These are phyloP conservation scores for Crocinoboletus sp. DNA, from an alignment of 1,284 basidiomycete genomes.

Conservation along the genomic window DNA sequence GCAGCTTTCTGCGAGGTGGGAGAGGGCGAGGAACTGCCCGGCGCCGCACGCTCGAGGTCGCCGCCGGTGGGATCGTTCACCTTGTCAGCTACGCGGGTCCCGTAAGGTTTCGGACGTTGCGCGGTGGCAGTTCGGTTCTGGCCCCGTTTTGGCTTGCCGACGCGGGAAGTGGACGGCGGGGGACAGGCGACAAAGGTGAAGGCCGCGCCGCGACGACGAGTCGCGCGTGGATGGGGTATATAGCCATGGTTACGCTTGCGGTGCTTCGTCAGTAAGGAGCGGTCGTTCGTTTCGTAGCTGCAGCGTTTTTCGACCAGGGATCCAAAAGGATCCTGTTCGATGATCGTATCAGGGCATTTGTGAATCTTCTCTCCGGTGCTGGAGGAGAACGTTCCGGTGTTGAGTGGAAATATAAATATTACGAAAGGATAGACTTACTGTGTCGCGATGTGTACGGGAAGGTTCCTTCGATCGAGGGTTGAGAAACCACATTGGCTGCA, in stretches of 20 bases:
- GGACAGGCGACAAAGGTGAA: not conserved
- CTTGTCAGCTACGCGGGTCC: no score
- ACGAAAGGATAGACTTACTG: slow-evolving; percentile 12
- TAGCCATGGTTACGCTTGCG: slow-evolving; percentile 12
- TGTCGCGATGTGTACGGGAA: slow-evolving; percentile 1
- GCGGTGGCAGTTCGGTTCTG: not conserved
- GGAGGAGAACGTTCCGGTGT: not conserved
- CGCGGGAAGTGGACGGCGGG: not conserved
- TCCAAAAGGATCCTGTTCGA: not conserved
- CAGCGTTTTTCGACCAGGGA: not conserved
- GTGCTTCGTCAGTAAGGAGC: slow-evolving; percentile 17
- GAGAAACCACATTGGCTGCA: slow-evolving; percentile 11
- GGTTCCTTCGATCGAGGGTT: slow-evolving; percentile 7
- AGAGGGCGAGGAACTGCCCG: not conserved
- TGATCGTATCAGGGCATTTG: slow-evolving; percentile 1
- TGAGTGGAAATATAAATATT: not conserved
- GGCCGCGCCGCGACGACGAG: no score
- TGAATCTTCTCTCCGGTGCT: slow-evolving; percentile 16
- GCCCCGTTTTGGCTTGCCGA: not conserved
- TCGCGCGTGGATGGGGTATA: slow-evolving; percentile 4
- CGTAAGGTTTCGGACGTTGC: not conserved
- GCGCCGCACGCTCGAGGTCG: no score
- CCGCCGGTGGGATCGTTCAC: no score
- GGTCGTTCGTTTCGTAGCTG: slow-evolving; percentile 13
- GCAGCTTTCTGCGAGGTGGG: not conserved